Base-by-base conservation (phyloP, 2,329 filamentous ascomycete species). In the Pseudogymnoascus destructans region DNA sequence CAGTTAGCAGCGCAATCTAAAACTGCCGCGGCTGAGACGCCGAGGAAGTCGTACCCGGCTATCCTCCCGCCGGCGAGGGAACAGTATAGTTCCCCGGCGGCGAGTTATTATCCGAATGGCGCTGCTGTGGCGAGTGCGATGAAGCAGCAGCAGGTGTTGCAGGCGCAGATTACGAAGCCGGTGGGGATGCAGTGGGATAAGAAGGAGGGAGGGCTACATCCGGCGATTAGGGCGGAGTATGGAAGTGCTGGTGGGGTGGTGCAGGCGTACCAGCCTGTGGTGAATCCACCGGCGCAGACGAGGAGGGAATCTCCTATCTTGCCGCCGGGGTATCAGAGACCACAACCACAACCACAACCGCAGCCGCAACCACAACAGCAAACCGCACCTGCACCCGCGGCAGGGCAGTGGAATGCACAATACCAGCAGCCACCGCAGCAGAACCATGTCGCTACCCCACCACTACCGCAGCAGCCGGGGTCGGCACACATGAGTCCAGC, bases 221-320 rank as follows among this genome's bases (percentile, higher is more conserved):
- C 72, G 33, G 71, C 72, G 19, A 73, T 71, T 54, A 68, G 71
- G 49, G 69, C 66, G 54, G 66, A 69, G 30, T 68, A 68, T 52
- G 46, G 2, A 10, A 27, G 15, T n/a, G 49, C n/a, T 17, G 38
- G 38, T 3, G 13, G 19, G 23, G n/a, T 10, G n/a, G 13, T n/a
- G 8, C 49, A 30, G n/a, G 3, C 8, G 3, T 32, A 55, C 13
- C 52, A 55, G 17, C n/a, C n/a, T n/a, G 5, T 3, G 4, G 27
- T 11, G 7, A 15, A 4, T 17, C 6, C 13, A 8, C 46, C 15
- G 4, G 5, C 15, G 0, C 52, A 19, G 15, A 15, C 27, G 3
- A 40, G 30, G 9, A 36, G 10, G 15, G 35, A 27, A 23, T 46
- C 33, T 2, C 32, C 55, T 8, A 57, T 36, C 11, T 11, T 36